These are phyloP conservation scores for Trichoderma atroviride DNA, from an alignment of 2,329 filamentous ascomycete genomes.

Conservation along the genomic window DNA sequence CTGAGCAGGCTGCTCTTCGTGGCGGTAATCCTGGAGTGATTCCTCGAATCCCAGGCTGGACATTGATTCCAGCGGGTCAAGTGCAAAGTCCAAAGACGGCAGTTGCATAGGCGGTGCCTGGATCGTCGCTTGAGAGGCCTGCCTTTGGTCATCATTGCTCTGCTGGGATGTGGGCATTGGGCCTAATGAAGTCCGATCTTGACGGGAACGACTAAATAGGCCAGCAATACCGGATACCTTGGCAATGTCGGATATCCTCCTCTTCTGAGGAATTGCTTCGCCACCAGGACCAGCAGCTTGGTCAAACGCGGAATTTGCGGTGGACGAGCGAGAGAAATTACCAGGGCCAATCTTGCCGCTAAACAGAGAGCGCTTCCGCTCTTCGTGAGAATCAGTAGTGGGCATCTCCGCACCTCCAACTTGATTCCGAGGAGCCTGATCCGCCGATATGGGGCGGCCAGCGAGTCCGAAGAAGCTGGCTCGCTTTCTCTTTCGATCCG, in stretches of 20 bases:
- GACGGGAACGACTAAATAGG: conserved; percentile 35
- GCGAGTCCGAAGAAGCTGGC: conserved; percentile 45
- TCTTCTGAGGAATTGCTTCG: conserved; percentile 40
- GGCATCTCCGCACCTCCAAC: conserved; percentile 21
- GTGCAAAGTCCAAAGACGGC: conserved; percentile 38
- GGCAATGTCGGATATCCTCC: conserved; percentile 48
- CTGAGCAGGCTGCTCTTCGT: conserved; percentile 27
- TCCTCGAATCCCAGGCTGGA: conserved; percentile 30
- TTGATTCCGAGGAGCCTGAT: conserved; percentile 26
- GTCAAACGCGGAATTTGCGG: conserved; percentile 33
- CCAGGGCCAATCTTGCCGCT: conserved; percentile 32
- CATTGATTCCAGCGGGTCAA: conserved; percentile 36
- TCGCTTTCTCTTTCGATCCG: conserved; percentile 43
- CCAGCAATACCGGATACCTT: conserved; percentile 38
- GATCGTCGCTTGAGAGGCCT: background rate
- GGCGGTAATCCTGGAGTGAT: conserved; percentile 11
- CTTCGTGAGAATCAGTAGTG: conserved; percentile 30
- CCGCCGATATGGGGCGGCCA: conserved; percentile 32
- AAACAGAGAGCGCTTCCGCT: conserved; percentile 48
- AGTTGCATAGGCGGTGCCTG: conserved; percentile 34
- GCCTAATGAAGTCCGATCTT: conserved; percentile 4
- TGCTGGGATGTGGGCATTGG: conserved; percentile 15
- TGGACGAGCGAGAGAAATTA: conserved; percentile 32
- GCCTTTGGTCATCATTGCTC: background rate
- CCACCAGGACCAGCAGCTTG: conserved; percentile 20